phyloP scores from a whole-genome alignment of 2,329 filamentous ascomycete species.

The Alternaria burnsii region DNA sequence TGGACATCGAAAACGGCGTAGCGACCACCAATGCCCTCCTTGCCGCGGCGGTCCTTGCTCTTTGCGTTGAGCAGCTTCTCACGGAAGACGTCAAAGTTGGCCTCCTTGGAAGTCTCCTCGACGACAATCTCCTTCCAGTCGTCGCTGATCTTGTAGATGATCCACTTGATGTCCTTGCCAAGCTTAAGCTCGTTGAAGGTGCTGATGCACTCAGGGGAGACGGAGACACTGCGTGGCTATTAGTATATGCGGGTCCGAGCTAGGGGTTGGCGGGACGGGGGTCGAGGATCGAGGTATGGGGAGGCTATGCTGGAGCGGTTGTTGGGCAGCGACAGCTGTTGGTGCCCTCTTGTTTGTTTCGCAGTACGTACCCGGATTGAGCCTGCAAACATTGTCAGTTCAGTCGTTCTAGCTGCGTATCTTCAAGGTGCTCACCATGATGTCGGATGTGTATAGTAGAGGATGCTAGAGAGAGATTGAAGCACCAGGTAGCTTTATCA shows the following conservation, averaged over 20 bases:
- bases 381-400: constrained; percentile 45
- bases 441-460: constrained; percentile 37
- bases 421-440: constrained; percentile 43
- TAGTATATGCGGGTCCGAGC: constrained; percentile 20
- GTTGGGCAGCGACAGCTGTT: constrained; percentile 25
- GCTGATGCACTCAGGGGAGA: constrained; percentile 73
- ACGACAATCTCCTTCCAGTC: constrained; percentile 84
- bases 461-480: constrained; percentile 24
- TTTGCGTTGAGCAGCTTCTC: constrained; percentile 78
- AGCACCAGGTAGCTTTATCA: constrained; percentile 46
- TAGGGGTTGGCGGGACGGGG: not conserved
- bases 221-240: constrained; percentile 67
- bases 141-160: constrained; percentile 88
- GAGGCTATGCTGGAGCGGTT: constrained; percentile 14
- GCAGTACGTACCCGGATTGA: constrained; percentile 55
- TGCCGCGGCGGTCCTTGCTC: constrained; percentile 72
- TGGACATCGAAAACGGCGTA: constrained; percentile 88
- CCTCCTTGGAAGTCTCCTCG: constrained; percentile 73
- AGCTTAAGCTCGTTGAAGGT: constrained; percentile 85
- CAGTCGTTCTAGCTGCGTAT: not conserved
- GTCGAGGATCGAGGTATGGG: constrained; percentile 11
- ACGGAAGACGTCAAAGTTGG: constrained; percentile 77
- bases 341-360: constrained; percentile 20
- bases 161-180: constrained; percentile 78
- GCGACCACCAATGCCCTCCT: constrained; percentile 69